These are phyloP conservation scores for Aspergillus sojae DNA, from an alignment of 2,329 filamentous ascomycete genomes.

Conservation along the genomic window DNA sequence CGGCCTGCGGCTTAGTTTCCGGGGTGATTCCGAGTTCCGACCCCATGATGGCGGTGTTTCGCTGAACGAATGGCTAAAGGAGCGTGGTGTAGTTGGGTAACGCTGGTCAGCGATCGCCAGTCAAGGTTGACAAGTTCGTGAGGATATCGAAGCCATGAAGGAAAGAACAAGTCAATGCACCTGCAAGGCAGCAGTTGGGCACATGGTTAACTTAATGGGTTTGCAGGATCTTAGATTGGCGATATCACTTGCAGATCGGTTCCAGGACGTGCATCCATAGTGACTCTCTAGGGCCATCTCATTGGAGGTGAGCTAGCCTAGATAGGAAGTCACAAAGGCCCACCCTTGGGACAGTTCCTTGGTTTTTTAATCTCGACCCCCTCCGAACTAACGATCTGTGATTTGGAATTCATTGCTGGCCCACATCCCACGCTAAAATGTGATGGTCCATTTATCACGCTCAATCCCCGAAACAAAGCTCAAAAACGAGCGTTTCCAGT, in stretches of 20 bases:
- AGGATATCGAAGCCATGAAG: not conserved
- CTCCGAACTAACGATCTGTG: not conserved
- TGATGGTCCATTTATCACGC: not conserved
- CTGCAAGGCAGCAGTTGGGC: not conserved
- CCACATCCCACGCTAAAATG: not conserved
- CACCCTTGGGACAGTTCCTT: not conserved
- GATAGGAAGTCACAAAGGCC: not conserved
- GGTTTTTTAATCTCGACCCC: not conserved
- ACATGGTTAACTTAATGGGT: not conserved
- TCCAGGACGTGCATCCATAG: not conserved
- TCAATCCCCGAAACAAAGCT: not conserved
- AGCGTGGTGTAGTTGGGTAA: constrained; percentile 13
- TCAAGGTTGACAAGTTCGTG: not conserved
- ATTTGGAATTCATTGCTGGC: not conserved
- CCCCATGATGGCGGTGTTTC: constrained; percentile 25
- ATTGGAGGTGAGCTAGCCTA: not conserved
- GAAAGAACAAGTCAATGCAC: not conserved
- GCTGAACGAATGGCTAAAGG: constrained; percentile 12
- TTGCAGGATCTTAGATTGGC: not conserved
- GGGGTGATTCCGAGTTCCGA: constrained; percentile 33
- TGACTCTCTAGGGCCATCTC: not conserved
- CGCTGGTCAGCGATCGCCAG: constrained; percentile 1
- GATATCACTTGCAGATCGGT: not conserved
- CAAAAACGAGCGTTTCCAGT: not conserved
- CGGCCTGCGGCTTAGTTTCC: constrained; percentile 26